Percentiles rank a stretch among this genome's conserved stretches.
Evolutionary conservation across 768 basidiomycete genomes (phyloP).

Genomic region (Artomyces pyxidatus): DNA sequence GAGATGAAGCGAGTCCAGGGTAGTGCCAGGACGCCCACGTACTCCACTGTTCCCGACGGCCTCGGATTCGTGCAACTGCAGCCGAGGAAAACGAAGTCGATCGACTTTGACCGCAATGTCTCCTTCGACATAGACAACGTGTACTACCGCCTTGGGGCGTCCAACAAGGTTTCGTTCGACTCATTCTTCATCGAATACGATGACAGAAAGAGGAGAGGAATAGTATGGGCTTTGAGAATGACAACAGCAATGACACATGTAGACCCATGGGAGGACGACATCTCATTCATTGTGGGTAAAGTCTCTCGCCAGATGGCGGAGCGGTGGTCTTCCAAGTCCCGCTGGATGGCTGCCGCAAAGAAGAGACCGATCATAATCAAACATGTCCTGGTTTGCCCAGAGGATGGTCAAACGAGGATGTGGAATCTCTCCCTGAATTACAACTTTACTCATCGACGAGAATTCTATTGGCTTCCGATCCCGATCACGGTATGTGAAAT

Average conservation of each 20-base stretch:
- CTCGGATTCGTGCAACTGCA: neutral
- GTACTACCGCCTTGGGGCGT: neutral
- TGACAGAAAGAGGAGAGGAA: neutral
- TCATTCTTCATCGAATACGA: neutral
- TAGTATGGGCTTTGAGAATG: neutral
- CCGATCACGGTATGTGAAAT: too few species aligned
- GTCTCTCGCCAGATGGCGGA: too few species aligned
- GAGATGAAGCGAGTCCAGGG: too few species aligned
- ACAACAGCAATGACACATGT: neutral
- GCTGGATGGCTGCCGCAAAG: neutral
- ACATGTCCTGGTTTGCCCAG: neutral
- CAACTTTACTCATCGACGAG: neutral
- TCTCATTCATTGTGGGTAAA: neutral
- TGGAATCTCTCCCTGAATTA: neutral
- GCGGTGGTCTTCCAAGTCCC: neutral
- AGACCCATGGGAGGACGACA: neutral
- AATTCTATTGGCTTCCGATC: neutral
- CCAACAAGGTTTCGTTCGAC: neutral
- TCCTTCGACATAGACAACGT: neutral
- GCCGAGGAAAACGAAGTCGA: neutral
- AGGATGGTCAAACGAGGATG: neutral
- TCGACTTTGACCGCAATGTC: neutral
- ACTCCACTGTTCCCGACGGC: neutral
- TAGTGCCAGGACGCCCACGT: neutral
- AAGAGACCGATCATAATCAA: neutral